These are phyloP conservation scores for Trametes cingulata DNA, from an alignment of 768 basidiomycete genomes.

Conservation along the genomic window DNA sequence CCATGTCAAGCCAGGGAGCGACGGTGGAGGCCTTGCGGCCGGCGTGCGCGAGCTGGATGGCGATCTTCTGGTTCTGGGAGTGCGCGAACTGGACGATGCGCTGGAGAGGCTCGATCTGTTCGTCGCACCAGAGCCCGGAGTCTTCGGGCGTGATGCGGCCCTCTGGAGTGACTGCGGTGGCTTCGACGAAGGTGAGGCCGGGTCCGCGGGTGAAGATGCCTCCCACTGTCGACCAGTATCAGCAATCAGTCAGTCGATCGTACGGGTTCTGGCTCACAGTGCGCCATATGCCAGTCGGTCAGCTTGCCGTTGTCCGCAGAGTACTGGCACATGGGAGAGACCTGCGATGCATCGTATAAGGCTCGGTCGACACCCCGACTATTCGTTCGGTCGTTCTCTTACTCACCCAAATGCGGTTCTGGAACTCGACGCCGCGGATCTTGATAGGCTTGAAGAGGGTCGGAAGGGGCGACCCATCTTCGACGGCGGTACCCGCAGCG, in stretches of 20 bases:
- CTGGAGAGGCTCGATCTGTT: constrained; percentile 49
- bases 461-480: constrained; percentile 32
- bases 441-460: constrained; percentile 56
- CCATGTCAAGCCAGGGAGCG: constrained; percentile 61
- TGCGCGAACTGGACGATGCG: constrained; percentile 69
- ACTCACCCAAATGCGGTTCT: constrained; percentile 32
- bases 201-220: constrained; percentile 55
- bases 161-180: constrained; percentile 59
- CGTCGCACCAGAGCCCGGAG: constrained; percentile 60
- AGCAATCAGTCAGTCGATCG: neutral
- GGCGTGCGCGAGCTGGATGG: constrained; percentile 74
- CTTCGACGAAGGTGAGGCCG: constrained; percentile 64
- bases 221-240: constrained; percentile 39
- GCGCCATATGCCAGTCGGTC: constrained; percentile 59
- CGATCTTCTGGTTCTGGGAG: constrained; percentile 68
- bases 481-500: constrained; percentile 44
- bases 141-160: constrained; percentile 66
- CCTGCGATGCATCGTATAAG: constrained; percentile 27
- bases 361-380: too few relatives aligned
- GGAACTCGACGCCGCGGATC: constrained; percentile 36
- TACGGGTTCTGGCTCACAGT: constrained; percentile 30
- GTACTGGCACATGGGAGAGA: constrained; percentile 63
- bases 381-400: too few relatives aligned
- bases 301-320: constrained; percentile 53
- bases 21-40: constrained; percentile 69